Percentiles rank a stretch among this genome's conserved stretches.
Conservation (phyloP, 345 rosid genomes). For the Arabidopsis arenosa region DNA sequence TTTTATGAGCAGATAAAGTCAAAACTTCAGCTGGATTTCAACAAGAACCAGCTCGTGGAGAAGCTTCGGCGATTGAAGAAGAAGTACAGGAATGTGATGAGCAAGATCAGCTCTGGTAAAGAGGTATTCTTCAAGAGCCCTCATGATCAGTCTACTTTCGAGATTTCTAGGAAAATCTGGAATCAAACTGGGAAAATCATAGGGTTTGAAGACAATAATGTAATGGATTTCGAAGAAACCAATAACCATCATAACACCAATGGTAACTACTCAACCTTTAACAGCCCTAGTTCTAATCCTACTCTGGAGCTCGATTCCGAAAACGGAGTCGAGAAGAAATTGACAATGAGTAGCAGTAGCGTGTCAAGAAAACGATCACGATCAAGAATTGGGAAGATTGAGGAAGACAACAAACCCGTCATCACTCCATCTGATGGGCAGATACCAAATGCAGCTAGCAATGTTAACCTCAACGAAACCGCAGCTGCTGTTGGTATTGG, state of each 20-base stretch:
- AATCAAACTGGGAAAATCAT: constrained; percentile 47
- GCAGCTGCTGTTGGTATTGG: constrained; percentile 32
- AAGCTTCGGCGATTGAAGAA: constrained; percentile 91
- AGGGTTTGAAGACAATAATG: constrained; percentile 59
- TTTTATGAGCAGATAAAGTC: constrained; percentile 95
- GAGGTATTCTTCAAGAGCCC: constrained; percentile 83
- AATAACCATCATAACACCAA: constrained; percentile 44
- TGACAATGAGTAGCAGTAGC: constrained; percentile 42
- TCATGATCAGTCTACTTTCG: constrained; percentile 94
- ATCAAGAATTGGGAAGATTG: constrained; percentile 51
- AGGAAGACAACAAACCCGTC: constrained; percentile 58
- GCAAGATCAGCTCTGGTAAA: constrained; percentile 80
- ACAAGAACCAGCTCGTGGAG: constrained; percentile 97
- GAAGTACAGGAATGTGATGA: constrained; percentile 82
- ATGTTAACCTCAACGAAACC: constrained; percentile 45
- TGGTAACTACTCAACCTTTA: constrained; percentile 36
- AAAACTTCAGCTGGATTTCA: constrained; percentile 93
- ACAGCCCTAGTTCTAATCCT: constrained; percentile 40
- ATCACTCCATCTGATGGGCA: constrained; percentile 37
- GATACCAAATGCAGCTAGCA: constrained; percentile 36
- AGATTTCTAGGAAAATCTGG: constrained; percentile 98
- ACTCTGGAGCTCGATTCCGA: constrained; percentile 47
- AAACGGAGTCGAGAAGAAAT: constrained; percentile 53
- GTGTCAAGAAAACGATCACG: constrained; percentile 65
- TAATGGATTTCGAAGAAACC: constrained; percentile 76